Evolutionary conservation across 2,329 filamentous ascomycete genomes (phyloP).

Genomic region (Xylaria sp.): DNA sequence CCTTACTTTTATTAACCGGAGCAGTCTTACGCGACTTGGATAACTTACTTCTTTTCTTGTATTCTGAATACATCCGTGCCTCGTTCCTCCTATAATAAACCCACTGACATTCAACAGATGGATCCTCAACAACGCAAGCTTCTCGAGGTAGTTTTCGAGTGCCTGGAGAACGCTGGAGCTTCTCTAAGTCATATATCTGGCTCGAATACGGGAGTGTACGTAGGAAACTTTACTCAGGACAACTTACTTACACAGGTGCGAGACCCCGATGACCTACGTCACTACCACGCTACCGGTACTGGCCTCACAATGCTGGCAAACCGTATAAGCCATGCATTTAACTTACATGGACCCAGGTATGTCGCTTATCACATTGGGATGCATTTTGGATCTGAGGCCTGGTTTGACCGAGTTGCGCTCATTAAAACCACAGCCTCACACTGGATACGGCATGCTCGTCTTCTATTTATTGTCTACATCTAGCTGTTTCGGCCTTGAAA

Average conservation of each 20-base stretch:
- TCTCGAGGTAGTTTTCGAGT: conserved; percentile 41
- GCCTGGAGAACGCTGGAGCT: conserved; percentile 41
- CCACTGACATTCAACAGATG: too few species aligned
- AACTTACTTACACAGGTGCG: conserved; percentile 25
- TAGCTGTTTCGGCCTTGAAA: conserved; percentile 3
- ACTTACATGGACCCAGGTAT: conserved; percentile 44
- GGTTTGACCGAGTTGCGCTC: too few species aligned
- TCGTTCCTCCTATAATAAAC: too few species aligned
- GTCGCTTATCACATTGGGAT: not conserved
- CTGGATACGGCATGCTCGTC: conserved; percentile 47
- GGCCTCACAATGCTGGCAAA: conserved; percentile 26
- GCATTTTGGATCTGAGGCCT: too few species aligned
- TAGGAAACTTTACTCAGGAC: conserved; percentile 37
- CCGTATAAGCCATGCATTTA: conserved; percentile 41
- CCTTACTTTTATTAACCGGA: too few species aligned
- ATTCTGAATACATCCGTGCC: too few species aligned
- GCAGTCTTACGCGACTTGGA: too few species aligned
- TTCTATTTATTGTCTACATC: conserved; percentile 23
- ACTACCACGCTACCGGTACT: conserved; percentile 25
- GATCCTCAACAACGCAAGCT: conserved; percentile 45
- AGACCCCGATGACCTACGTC: conserved; percentile 12
- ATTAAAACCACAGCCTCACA: conserved; percentile 36
- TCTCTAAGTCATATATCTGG: conserved; percentile 26
- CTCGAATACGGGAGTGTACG: conserved; percentile 39
- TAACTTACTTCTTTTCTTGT: too few species aligned